These are phyloP conservation scores for Tremellales sp. DNA, from an alignment of 1,284 basidiomycete genomes.

Conservation along the genomic window DNA sequence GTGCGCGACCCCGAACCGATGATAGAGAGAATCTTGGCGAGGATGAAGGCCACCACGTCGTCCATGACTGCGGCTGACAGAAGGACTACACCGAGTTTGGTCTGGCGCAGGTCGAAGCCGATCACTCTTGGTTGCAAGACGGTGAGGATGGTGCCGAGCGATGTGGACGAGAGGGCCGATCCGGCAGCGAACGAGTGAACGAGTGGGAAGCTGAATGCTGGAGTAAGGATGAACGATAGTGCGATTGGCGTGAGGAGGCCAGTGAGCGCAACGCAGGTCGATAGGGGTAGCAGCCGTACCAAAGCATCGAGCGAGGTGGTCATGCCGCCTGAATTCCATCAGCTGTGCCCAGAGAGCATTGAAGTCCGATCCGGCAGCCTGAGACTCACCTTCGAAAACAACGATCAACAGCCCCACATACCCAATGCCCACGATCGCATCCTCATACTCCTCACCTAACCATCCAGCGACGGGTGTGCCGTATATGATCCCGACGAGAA, in stretches of 20 bases:
- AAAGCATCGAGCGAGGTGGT: constrained; percentile 49
- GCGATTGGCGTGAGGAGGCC: constrained; percentile 54
- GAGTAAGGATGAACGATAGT: constrained; percentile 50
- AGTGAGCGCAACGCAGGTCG: constrained; percentile 50
- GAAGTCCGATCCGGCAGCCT: neutral
- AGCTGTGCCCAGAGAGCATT: too few relatives aligned
- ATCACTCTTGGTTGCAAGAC: constrained; percentile 45
- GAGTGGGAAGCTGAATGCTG: constrained; percentile 43
- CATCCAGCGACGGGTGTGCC: constrained; percentile 52
- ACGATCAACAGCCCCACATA: constrained; percentile 57
- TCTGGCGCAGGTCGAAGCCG: constrained; percentile 47
- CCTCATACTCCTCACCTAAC: constrained; percentile 49
- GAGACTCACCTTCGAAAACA: constrained; percentile 53
- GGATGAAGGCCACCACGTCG: constrained; percentile 56
- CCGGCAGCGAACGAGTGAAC: constrained; percentile 56
- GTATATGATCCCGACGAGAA: constrained; percentile 54
- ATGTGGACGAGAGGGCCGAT: constrained; percentile 55
- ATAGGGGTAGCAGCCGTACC: constrained; percentile 50
- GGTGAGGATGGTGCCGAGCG: constrained; percentile 56
- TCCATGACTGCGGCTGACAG: constrained; percentile 57
- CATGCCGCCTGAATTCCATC: constrained; percentile 52
- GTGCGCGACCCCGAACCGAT: constrained; percentile 25
- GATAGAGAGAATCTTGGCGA: constrained; percentile 52
- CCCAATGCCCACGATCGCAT: constrained; percentile 51
- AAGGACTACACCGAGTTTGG: constrained; percentile 54